Evolutionary conservation across 164 flowering plant species (phyloP), one percentile per base, ranked within the genome.

Genomic region (Pachysandra terminalis): DNA sequence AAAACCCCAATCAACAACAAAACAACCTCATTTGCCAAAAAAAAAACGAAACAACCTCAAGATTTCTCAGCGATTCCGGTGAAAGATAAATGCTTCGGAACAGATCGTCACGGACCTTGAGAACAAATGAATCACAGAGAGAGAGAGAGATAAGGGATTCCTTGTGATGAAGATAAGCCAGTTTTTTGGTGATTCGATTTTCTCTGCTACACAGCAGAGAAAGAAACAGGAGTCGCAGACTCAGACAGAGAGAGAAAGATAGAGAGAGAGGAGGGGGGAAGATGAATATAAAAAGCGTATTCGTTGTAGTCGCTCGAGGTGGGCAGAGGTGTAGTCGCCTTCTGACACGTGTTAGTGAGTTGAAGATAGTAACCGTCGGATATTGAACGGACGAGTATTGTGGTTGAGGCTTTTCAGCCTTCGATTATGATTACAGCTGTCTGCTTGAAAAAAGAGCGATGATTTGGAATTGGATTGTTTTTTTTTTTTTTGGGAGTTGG

Each of bases 351-450:
- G 75, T 45, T 16, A 4, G 5, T 13, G 54, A 17, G 51, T 48
- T 58, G 57, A 24, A 9, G 56, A 49, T 64, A 0, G 5, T 7
- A 26, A 32, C 71, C 74, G 73, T 74, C 26, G 57, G 72, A 72
- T 13, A 58, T 23, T 23, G 72, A 57, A 27, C 0, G n/a, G 21
- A 32, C 9, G 19, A n/a, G 21, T 24, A 25, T 5, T 14, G 45
- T 22, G 52, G 24, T 26, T 12, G 41, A 8, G 56, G 21, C 24
- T 23, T 59, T 1, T 61, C 63, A 19, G 59, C 69, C 76, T 78
- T 78, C 5, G 76, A 78, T 72, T 35, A 62, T 67, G 74, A 67
- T 28, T 32, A 67, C 77, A 75, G 77, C 79, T 71, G 64, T 73
- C 37, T 32, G 28, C 25, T 56, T 21, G 51, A 12, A 12, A 45